These are phyloP conservation scores for Clarireedia homoeocarpa DNA, from an alignment of 2,329 filamentous ascomycete species.

Conservation along the genomic window DNA sequence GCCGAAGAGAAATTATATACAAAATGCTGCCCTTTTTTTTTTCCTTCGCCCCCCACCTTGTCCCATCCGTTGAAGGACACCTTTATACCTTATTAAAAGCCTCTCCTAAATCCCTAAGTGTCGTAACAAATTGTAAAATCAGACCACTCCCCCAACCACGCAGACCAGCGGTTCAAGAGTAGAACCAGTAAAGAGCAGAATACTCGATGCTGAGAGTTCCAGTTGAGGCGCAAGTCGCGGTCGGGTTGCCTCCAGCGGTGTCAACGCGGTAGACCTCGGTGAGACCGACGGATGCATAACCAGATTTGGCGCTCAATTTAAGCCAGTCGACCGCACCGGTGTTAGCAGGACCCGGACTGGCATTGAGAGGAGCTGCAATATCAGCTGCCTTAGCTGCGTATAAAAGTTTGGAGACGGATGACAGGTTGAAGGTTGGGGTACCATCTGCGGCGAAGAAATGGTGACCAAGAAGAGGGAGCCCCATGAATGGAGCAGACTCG, in stretches of 20 bases:
- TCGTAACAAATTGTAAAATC: too few relatives aligned
- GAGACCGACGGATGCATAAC: conserved; percentile 18
- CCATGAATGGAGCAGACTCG: neutral
- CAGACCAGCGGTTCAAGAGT: conserved; percentile 1
- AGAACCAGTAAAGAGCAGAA: conserved; percentile 27
- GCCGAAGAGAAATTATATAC: too few relatives aligned
- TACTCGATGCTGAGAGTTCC: conserved; percentile 20
- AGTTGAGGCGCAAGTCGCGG: conserved; percentile 13
- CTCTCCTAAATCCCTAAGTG: too few relatives aligned
- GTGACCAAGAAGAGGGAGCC: conserved; percentile 17
- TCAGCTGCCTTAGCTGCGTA: conserved; percentile 18
- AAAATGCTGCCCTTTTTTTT: too few relatives aligned
- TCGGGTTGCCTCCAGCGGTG: conserved; percentile 23
- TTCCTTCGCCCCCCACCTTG: too few relatives aligned
- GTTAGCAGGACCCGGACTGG: conserved; percentile 18
- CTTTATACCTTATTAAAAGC: too few relatives aligned
- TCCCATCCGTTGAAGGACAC: too few relatives aligned
- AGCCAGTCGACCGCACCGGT: conserved; percentile 28
- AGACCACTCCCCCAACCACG: too few relatives aligned
- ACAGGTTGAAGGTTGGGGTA: conserved; percentile 26
- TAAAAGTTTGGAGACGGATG: conserved; percentile 15
- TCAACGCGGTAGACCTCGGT: conserved; percentile 24
- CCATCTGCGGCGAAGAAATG: conserved; percentile 26
- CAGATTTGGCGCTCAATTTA: conserved; percentile 19
- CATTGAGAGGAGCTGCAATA: conserved; percentile 19